phyloP scores from a whole-genome alignment of 2,329 filamentous ascomycete genomes.

The Aspergillus pseudonomiae region DNA sequence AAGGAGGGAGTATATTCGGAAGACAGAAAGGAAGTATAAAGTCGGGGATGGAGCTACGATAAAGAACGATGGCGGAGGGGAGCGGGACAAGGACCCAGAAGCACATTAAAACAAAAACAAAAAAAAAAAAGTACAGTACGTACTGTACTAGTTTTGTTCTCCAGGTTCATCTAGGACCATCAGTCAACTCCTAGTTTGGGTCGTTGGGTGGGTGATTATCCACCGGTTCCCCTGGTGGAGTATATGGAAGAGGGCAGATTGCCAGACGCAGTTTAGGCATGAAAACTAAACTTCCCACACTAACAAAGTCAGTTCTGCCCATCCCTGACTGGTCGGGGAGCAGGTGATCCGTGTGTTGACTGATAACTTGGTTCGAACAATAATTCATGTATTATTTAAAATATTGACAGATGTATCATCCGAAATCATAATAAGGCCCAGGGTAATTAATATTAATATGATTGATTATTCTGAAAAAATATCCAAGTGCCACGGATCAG shows the following conservation, averaged over 20 bases:
- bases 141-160: neutral
- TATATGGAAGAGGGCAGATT: neutral
- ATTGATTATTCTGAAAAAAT: neutral
- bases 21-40: slow-evolving; percentile 4
- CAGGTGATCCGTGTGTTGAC: slow-evolving; percentile 7
- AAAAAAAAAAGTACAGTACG: slow-evolving; percentile 4
- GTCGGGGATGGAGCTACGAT: neutral
- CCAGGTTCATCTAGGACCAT: slow-evolving; percentile 1
- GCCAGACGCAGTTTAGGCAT: neutral
- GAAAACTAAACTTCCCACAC: neutral
- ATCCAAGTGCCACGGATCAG: neutral
- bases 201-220: slow-evolving; percentile 7
- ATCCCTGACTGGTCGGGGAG: slow-evolving; percentile 5
- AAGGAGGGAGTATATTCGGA: slow-evolving; percentile 14
- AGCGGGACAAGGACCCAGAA: slow-evolving; percentile 10
- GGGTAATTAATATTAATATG: neutral
- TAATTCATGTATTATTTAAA: neutral
- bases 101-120: neutral
- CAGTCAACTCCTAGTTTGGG: neutral
- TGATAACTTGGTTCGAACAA: neutral
- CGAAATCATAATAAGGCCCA: neutral
- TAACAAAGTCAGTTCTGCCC: slow-evolving; percentile 4
- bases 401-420: neutral
- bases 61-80: slow-evolving; percentile 8
- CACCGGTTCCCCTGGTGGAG: slow-evolving; percentile 10